These are phyloP conservation scores for Arthrobotrys sinensis DNA, from an alignment of 2,329 filamentous ascomycete species.

Conservation along the genomic window DNA sequence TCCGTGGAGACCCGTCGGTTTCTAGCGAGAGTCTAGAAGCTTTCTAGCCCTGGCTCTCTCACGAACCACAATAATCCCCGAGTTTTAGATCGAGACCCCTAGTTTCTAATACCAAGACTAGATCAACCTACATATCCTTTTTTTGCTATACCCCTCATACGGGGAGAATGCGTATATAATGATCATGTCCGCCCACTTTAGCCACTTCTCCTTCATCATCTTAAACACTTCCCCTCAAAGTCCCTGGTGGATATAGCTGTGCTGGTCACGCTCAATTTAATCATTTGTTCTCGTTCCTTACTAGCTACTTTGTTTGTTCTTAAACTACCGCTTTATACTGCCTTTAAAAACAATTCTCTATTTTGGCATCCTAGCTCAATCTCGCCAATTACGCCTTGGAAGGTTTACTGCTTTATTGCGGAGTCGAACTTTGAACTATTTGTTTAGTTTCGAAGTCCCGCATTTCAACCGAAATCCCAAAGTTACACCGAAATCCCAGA, in stretches of 20 bases:
- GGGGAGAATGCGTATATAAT: not conserved
- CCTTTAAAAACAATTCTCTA: not conserved
- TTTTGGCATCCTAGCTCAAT: not conserved
- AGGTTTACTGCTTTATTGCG: too few relatives aligned
- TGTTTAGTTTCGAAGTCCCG: not conserved
- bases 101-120: too few relatives aligned
- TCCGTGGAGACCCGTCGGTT: constrained; percentile 1
- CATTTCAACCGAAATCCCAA: not conserved
- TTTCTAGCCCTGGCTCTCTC: not conserved
- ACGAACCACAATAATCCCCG: constrained; percentile 1
- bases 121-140: not conserved
- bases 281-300: not conserved
- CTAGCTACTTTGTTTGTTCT: not conserved
- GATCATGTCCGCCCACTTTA: not conserved
- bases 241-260: constrained; percentile 32
- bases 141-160: not conserved
- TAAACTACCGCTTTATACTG: not conserved
- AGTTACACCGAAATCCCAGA: too few relatives aligned
- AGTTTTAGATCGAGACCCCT: constrained; percentile 6
- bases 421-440: constrained; percentile 4
- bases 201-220: not conserved
- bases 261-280: constrained; percentile 18
- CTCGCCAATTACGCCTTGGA: too few relatives aligned
- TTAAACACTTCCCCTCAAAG: constrained; percentile 1
- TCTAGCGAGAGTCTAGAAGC: constrained; percentile 5